A percentile compares a stretch with the other conserved stretches of the same genome.
Evolutionary conservation across 495 filamentous ascomycete species (phyloP).

Genomic region (Hypoxylon perforatum): DNA sequence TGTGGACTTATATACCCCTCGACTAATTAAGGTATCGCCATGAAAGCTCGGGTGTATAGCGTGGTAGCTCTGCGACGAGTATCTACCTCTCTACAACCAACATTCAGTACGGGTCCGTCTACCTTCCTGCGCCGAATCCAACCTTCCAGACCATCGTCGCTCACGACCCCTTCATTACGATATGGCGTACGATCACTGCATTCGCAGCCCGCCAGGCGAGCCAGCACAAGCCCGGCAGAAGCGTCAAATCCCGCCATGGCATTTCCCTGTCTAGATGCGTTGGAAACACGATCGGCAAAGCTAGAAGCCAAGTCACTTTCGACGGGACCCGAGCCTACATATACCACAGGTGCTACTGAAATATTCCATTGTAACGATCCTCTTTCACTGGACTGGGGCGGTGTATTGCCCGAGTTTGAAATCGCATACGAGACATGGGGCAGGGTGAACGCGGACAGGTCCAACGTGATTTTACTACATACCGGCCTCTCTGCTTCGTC

Average conservation of each 20-base stretch:
- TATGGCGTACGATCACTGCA: constrained; percentile 45
- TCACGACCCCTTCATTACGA: constrained; percentile 8
- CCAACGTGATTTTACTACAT: constrained; percentile 92
- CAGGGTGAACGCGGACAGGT: constrained; percentile 78
- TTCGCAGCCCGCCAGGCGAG: constrained; percentile 45
- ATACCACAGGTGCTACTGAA: constrained; percentile 85
- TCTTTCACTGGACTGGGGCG: constrained; percentile 92
- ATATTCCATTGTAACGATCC: constrained; percentile 78
- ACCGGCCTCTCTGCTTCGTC: constrained; percentile 96
- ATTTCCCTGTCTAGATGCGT: constrained; percentile 94
- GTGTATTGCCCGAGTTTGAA: constrained; percentile 83
- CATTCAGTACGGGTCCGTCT: constrained; percentile 5
- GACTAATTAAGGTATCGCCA: not conserved
- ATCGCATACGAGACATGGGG: constrained; percentile 98
- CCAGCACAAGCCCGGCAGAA: constrained; percentile 44
- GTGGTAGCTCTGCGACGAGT: constrained; percentile 30
- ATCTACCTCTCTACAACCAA: constrained; percentile 28
- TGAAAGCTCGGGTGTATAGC: constrained; percentile 29
- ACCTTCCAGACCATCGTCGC: constrained; percentile 16
- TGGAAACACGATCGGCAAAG: constrained; percentile 84
- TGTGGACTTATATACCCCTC: not conserved
- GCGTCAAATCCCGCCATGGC: constrained; percentile 89
- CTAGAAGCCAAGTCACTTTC: constrained; percentile 75
- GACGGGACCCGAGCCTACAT: constrained; percentile 89
- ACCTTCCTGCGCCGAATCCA: constrained; percentile 24